Percentiles rank a stretch among this genome's conserved stretches.
These are phyloP conservation scores for Chrysosphaeria jannelii DNA, from an alignment of 2,329 filamentous ascomycete species.

Conservation along the genomic window DNA sequence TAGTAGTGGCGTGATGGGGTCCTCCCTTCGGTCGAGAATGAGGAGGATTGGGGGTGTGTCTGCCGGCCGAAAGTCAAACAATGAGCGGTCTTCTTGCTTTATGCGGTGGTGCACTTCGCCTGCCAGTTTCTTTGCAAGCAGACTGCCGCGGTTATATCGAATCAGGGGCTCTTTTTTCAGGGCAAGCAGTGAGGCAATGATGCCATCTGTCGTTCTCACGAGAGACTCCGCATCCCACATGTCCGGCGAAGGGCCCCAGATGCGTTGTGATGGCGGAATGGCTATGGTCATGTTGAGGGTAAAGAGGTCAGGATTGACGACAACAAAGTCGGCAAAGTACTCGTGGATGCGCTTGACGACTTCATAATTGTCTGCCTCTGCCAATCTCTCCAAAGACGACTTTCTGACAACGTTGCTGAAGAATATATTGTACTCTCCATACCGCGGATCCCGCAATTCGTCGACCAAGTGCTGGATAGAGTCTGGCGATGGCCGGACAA, in stretches of 20 bases:
- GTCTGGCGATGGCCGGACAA: constrained; percentile 71
- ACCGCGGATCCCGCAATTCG: constrained; percentile 83
- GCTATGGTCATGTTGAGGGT: constrained; percentile 29
- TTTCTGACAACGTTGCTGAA: constrained; percentile 97
- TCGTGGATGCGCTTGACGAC: constrained; percentile 85
- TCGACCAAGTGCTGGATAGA: constrained; percentile 87
- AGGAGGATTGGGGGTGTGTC: constrained; percentile 85
- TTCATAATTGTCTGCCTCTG: constrained; percentile 92
- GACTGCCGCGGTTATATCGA: constrained; percentile 71
- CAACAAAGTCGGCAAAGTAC: constrained; percentile 85
- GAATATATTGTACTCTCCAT: constrained; percentile 89
- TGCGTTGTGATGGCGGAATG: constrained; percentile 16
- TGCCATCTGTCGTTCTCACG: constrained; percentile 60
- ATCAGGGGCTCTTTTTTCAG: constrained; percentile 94
- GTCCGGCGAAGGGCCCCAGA: constrained; percentile 63
- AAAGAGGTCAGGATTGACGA: constrained; percentile 84
- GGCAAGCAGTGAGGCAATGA: constrained; percentile 57
- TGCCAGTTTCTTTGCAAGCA: constrained; percentile 72
- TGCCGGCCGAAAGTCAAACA: constrained; percentile 86
- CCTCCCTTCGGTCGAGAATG: constrained; percentile 70
- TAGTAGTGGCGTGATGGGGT: constrained; percentile 76
- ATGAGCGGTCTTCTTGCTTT: constrained; percentile 79
- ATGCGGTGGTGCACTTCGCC: constrained; percentile 79
- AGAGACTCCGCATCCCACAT: constrained; percentile 75
- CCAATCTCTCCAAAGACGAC: constrained; percentile 72